Evolutionary conservation across 768 basidiomycete species (phyloP).

Genomic region (Rhodotorula paludigena): DNA sequence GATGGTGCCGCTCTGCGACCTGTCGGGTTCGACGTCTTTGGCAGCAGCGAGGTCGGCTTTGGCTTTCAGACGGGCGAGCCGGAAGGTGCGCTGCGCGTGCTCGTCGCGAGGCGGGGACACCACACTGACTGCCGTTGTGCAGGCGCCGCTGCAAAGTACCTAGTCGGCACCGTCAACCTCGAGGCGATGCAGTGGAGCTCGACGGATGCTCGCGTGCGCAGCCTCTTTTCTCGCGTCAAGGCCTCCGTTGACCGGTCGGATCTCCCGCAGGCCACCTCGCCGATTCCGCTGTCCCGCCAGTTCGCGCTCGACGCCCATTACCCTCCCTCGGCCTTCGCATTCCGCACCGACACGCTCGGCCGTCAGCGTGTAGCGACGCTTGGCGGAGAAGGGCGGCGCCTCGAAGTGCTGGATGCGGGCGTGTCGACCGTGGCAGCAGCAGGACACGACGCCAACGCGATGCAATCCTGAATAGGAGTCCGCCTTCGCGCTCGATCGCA

Average conservation of each 20-base stretch:
- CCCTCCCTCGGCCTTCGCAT: constrained; percentile 4
- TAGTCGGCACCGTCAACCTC: too few relatives aligned
- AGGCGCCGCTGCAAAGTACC: too few relatives aligned
- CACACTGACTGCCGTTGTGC: too few relatives aligned
- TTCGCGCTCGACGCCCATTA: constrained; percentile 13
- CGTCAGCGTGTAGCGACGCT: not conserved
- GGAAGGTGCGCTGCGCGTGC: not conserved
- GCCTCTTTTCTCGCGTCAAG: not conserved
- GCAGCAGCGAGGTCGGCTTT: not conserved
- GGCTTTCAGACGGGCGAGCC: not conserved
- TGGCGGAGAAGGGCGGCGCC: not conserved
- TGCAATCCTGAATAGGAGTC: not conserved
- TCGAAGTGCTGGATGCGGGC: not conserved
- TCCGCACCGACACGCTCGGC: not conserved
- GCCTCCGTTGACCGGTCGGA: not conserved
- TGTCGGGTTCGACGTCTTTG: constrained; percentile 4
- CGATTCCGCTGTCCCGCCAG: not conserved
- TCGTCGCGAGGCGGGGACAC: not conserved
- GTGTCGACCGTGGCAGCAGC: too few relatives aligned
- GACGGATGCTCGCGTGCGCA: too few relatives aligned
- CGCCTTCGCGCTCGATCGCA: too few relatives aligned
- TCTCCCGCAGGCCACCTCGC: not conserved
- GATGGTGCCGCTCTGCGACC: not conserved
- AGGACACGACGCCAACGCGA: not conserved
- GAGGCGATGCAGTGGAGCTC: too few relatives aligned